Percentiles rank a stretch among this genome's conserved stretches.
These are phyloP conservation scores for Fusarium luffae DNA, from an alignment of 2,329 filamentous ascomycete species.

Conservation along the genomic window DNA sequence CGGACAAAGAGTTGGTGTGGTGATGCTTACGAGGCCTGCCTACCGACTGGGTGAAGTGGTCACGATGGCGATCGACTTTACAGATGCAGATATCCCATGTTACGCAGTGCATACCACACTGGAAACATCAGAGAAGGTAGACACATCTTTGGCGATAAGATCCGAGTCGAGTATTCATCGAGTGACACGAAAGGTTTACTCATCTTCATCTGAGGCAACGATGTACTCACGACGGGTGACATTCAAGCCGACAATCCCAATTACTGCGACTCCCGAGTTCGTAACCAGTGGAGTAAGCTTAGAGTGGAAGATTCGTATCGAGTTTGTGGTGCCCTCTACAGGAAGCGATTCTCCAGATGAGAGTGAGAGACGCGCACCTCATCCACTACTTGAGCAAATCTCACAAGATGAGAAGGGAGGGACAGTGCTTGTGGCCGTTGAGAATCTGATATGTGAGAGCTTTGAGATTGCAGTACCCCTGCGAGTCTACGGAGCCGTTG, in stretches of 20 bases:
- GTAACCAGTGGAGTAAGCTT: constrained; percentile 88
- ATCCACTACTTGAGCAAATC: constrained; percentile 79
- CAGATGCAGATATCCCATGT: constrained; percentile 79
- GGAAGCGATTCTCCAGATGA: constrained; percentile 37
- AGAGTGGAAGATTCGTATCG: constrained; percentile 88
- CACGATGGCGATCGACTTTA: constrained; percentile 86
- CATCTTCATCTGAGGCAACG: constrained; percentile 81
- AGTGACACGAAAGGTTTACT: constrained; percentile 85
- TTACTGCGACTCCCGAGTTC: constrained; percentile 87
- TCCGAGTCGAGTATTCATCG: constrained; percentile 87
- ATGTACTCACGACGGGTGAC: constrained; percentile 82
- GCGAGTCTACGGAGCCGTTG: constrained; percentile 77
- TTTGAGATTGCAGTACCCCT: constrained; percentile 91
- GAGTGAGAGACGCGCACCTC: constrained; percentile 41
- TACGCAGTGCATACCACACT: constrained; percentile 87
- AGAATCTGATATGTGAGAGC: constrained; percentile 84
- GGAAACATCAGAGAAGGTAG: constrained; percentile 87
- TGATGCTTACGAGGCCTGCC: constrained; percentile 87
- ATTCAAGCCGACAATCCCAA: constrained; percentile 86
- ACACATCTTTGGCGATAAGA: constrained; percentile 81
- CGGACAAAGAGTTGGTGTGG: constrained; percentile 88
- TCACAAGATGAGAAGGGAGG: constrained; percentile 82
- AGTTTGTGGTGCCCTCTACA: constrained; percentile 85
- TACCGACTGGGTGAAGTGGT: constrained; percentile 91
- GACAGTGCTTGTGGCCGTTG: constrained; percentile 77